Evolutionary conservation across 495 filamentous ascomycete species (phyloP).

Genomic region (Penicillium argentinense): DNA sequence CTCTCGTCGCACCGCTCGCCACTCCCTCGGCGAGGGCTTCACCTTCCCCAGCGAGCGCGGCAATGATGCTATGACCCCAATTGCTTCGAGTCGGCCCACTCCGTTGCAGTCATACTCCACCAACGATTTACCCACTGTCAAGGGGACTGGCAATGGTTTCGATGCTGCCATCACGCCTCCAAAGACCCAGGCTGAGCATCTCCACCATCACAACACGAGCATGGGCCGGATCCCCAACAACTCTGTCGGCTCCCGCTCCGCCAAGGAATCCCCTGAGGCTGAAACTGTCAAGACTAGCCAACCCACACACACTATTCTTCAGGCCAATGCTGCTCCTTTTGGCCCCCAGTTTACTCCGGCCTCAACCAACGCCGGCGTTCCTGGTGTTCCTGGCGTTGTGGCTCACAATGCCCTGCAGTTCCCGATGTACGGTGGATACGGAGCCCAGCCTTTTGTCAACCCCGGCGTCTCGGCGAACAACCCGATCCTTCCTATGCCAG

Average conservation of each 20-base stretch:
- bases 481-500: conserved; percentile 27
- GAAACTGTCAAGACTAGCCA: conserved; percentile 43
- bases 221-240: conserved; percentile 73
- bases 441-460: conserved; percentile 32
- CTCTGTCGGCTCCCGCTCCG: conserved; percentile 60
- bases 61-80: conserved; percentile 26
- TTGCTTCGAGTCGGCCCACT: conserved; percentile 32
- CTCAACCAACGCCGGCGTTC: conserved; percentile 14
- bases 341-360: conserved; percentile 40
- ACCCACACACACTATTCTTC: conserved; percentile 66
- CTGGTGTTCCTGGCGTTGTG: conserved; percentile 17
- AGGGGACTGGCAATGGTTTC: conserved; percentile 53
- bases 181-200: conserved; percentile 69
- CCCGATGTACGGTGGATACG: conserved; percentile 33
- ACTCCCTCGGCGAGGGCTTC: conserved; percentile 57
- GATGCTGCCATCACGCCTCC: conserved; percentile 53
- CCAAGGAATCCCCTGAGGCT: conserved; percentile 60
- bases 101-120: conserved; percentile 79
- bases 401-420: conserved; percentile 25
- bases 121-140: conserved; percentile 85
- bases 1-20: conserved; percentile 40
- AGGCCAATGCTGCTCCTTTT: conserved; percentile 75
- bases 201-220: conserved; percentile 80
- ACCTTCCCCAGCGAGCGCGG: conserved; percentile 31
- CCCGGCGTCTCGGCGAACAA: conserved; percentile 26